Evolutionary conservation across 345 rosid species (phyloP), one percentile per base, ranked within the genome.

Genomic region (Adansonia digitata): DNA sequence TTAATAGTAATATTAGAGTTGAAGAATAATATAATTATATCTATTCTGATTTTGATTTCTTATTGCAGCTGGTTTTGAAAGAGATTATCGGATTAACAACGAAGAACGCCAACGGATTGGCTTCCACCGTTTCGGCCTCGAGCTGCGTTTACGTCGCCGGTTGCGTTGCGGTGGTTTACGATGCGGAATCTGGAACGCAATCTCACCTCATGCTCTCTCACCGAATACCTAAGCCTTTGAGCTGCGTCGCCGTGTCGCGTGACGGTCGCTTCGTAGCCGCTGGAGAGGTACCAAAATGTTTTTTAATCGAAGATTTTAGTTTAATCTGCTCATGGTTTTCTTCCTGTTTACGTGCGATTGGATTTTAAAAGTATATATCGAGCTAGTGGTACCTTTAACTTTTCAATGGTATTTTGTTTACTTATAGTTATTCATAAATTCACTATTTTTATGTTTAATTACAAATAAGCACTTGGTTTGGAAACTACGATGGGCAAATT

Each of bases 181-280:
- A 91, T 72, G 92, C 82, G 14, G 85, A 81, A 64, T 81, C 87
- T 0, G 82, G 79, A 39, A 75, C 79, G 51, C 97, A 89, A 35
- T 91, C 92, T 8, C 94, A 87, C 55, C 91, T 93, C 66, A 64
- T 82, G 71, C 91, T 81, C 46, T 82, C 93, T 80, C 93, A 86
- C 39, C 82, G 93, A 46, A 71, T 80, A 66, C 94, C 94, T 5
- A 91, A 84, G 74, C 87, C 93, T 40, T 77, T 91, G 74, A 80
- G 76, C 79, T 91, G 92, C 66, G 90, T 93, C 20, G 90, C 91
- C 0, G 64, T 91, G 67, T 89, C 94, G 0, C 80, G 12, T 27
- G 91, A 88, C 26, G 97, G 94, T 27, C 86, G 88, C 5, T 91
- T 86, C 27, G 77, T 91, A 2, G 98, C 97, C 34, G 93, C 97